These are phyloP conservation scores for Aspergillus carbonarius DNA, from an alignment of 2,329 filamentous ascomycete genomes.

Conservation along the genomic window DNA sequence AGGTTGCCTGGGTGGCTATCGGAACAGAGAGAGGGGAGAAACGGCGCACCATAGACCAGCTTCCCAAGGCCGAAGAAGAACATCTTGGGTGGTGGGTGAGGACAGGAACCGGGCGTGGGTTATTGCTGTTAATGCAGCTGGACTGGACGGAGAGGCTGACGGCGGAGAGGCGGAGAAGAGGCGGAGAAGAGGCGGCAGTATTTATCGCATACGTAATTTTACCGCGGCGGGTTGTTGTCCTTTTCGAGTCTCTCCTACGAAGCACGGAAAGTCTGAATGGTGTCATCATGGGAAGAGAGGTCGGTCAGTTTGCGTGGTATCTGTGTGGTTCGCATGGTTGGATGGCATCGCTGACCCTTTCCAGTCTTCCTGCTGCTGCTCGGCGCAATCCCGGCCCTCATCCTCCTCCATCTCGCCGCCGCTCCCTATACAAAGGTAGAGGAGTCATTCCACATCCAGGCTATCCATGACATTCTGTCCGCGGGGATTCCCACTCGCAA, in stretches of 20 bases:
- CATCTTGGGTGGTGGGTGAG: constrained; percentile 50
- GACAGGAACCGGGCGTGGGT: background rate
- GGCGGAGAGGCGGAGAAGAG: background rate
- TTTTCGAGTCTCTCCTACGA: background rate
- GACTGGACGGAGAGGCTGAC: background rate
- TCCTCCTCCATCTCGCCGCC: constrained; percentile 67
- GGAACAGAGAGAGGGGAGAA: background rate
- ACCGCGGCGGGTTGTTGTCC: background rate
- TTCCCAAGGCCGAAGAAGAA: constrained; percentile 69
- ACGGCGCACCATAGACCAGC: constrained; percentile 67
- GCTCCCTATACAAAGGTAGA: constrained; percentile 97
- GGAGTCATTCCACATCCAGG: constrained; percentile 97
- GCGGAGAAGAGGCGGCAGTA: background rate
- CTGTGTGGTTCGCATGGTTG: background rate
- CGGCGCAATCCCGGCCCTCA: constrained; percentile 61
- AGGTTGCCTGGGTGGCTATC: background rate
- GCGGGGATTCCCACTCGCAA: constrained; percentile 70
- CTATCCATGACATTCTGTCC: constrained; percentile 80
- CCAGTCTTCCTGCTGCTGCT: constrained; percentile 27
- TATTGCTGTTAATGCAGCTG: constrained; percentile 6
- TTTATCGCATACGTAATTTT: background rate
- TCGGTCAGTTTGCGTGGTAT: constrained; percentile 8
- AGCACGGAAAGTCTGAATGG: background rate
- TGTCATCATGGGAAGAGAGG: constrained; percentile 26
- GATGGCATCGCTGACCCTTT: background rate